phyloP scores from a whole-genome alignment of 257 asterid species.

The Scutellaria barbata region DNA sequence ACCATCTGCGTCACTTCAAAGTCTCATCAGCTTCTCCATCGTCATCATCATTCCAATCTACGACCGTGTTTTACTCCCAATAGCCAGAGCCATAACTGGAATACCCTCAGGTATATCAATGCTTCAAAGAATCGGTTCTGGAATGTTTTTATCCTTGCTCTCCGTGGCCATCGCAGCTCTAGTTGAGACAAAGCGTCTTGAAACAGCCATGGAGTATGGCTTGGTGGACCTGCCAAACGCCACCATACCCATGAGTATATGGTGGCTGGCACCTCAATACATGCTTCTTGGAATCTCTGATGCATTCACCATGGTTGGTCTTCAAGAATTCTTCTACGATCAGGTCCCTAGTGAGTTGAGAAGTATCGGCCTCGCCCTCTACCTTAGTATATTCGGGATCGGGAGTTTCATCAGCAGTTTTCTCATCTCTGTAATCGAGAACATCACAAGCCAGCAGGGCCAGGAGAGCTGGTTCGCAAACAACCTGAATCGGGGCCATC shows the following conservation, averaged over 20 bases:
- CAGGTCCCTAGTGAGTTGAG: slow-evolving; percentile 61
- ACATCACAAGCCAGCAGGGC: slow-evolving; percentile 43
- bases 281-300: slow-evolving; percentile 55
- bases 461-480: slow-evolving; percentile 60
- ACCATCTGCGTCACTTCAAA: slow-evolving; percentile 66
- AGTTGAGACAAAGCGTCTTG: slow-evolving; percentile 54
- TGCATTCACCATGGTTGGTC: slow-evolving; percentile 57
- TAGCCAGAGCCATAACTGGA: slow-evolving; percentile 50
- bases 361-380: slow-evolving; percentile 61
- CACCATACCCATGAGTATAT: slow-evolving; percentile 62
- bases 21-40: slow-evolving; percentile 45
- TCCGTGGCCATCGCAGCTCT: slow-evolving; percentile 61
- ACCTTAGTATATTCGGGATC: slow-evolving; percentile 55
- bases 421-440: slow-evolving; percentile 53
- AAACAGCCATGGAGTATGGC: slow-evolving; percentile 48
- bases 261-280: slow-evolving; percentile 76
- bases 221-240: slow-evolving; percentile 49
- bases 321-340: slow-evolving; percentile 74
- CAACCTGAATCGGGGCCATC: slow-evolving; percentile 69
- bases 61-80: slow-evolving; percentile 62
- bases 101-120: slow-evolving; percentile 59
- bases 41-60: slow-evolving; percentile 52
- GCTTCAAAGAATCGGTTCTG: slow-evolving; percentile 61
- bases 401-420: slow-evolving; percentile 71
- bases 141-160: slow-evolving; percentile 46